Evolutionary conservation across 257 asterid species (phyloP), one percentile per base, ranked within the genome.

Genomic region (Solanum chmielewskii): DNA sequence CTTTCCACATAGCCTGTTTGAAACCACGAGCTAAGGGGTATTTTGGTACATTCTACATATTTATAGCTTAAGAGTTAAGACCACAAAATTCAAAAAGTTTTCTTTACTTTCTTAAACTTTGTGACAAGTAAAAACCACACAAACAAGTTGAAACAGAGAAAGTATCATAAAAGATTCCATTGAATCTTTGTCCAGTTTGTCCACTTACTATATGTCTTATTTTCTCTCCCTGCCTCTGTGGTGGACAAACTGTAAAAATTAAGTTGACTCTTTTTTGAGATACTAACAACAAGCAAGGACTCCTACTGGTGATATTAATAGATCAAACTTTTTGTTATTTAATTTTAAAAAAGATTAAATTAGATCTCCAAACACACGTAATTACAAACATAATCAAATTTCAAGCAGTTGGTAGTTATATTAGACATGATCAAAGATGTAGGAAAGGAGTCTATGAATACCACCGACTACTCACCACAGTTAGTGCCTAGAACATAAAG

Each of bases 401-500:
- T 78, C 25, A 15, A 27, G 23, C 64, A 45, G 41, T 45, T 78
- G 84, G 16, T 78, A 45, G 66, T 39, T 11, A 27, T 45, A 45
- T 29, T 45, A 16, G 41, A 47, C 25, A 45, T 45, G 23, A 49
- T 81, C 45, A 81, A 49, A 81, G 85, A 49, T 49, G 45, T 81
- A 80, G 29, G 23, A 25, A 75, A 29, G 44, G 69, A 7, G 11
- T 47, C 66, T 16, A 47, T 80, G 69, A 80, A 80, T 80, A 29
- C 68, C 39, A 45, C 68, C 2, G 70, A 44, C 56, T 49, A 84
- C 91, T 93, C 91, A 97, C 99, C 99, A 83, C 99, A 95, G 88
- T 97, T 97, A 86, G 99, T 97, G 87, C 99, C 99, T 60, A 97
- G 94, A 86, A 97, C 98, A 88, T 97, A 97, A 84, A 97, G 98